Conservation (phyloP, 352 stramenopile species). For the Pythium grandisporangium region DNA sequence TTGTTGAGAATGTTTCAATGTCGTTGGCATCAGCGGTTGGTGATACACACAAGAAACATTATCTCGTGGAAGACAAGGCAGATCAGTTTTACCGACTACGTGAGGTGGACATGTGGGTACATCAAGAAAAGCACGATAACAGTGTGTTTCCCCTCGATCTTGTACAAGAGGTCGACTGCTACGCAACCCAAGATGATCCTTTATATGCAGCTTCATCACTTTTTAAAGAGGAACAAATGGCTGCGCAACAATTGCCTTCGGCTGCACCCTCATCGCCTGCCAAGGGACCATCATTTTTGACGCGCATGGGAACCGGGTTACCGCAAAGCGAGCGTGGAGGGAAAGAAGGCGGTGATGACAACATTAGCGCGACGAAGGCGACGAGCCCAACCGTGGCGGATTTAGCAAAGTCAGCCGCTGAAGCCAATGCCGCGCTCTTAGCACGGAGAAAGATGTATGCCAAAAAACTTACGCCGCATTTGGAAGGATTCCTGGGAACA, state of each 20-base stretch:
- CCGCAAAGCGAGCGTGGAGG: constrained; percentile 7
- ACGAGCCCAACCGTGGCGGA: too few relatives aligned
- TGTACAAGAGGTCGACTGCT: constrained; percentile 51
- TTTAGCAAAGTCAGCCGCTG: background rate
- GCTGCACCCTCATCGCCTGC: too few relatives aligned
- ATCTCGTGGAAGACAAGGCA: constrained; percentile 28
- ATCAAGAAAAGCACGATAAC: constrained; percentile 17
- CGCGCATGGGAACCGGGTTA: too few relatives aligned
- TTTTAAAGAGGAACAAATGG: too few relatives aligned
- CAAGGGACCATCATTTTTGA: too few relatives aligned
- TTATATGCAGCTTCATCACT: too few relatives aligned
- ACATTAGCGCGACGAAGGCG: too few relatives aligned
- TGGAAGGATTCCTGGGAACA: constrained; percentile 43
- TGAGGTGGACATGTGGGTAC: constrained; percentile 39
- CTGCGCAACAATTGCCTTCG: too few relatives aligned
- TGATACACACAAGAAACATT: constrained; percentile 22
- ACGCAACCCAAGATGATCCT: constrained; percentile 9
- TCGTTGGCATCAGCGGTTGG: constrained; percentile 7
- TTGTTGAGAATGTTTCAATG: constrained; percentile 38
- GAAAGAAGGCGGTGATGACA: background rate
- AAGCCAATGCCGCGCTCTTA: background rate
- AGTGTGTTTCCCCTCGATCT: constrained; percentile 60
- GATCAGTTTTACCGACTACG: constrained; percentile 49
- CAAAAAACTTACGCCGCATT: constrained; percentile 49
- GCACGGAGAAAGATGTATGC: constrained; percentile 21